phyloP scores from a whole-genome alignment of 768 basidiomycete species.

The Leucocoprinus birnbaumii region DNA sequence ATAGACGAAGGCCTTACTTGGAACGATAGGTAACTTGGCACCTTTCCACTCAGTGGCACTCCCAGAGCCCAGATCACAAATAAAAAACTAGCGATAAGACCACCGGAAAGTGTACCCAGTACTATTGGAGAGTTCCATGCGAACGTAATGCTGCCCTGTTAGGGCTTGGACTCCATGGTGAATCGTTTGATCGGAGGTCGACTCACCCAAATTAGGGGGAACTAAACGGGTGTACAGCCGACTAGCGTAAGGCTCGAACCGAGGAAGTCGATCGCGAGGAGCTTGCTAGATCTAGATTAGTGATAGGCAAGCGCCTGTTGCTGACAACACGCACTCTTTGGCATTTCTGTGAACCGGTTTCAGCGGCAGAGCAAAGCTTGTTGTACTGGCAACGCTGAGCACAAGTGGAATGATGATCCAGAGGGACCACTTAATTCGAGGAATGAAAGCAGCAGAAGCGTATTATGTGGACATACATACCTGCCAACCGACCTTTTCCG shows the following conservation, averaged over 20 bases:
- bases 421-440: constrained; percentile 62
- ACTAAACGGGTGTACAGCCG: constrained; percentile 59
- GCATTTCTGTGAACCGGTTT: constrained; percentile 63
- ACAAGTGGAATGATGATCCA: constrained; percentile 70
- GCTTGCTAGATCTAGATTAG: constrained; percentile 31
- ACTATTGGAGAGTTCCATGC: constrained; percentile 70
- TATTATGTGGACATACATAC: constrained; percentile 26
- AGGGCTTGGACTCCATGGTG: too few relatives aligned
- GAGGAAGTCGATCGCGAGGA: constrained; percentile 61
- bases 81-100: constrained; percentile 46
- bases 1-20: constrained; percentile 40
- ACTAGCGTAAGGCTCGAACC: constrained; percentile 57
- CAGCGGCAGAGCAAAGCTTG: constrained; percentile 62
- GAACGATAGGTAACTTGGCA: constrained; percentile 68
- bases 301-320: neutral
- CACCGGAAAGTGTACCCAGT: constrained; percentile 54
- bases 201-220: constrained; percentile 71
- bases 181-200: neutral
- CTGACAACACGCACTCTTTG: constrained; percentile 32
- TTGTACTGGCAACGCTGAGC: constrained; percentile 48
- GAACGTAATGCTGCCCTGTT: constrained; percentile 68
- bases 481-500: constrained; percentile 57
- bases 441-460: too few relatives aligned
- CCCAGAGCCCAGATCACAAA: constrained; percentile 76
- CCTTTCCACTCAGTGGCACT: constrained; percentile 76